A percentile compares a stretch with the other conserved stretches of the same genome.
Conservation (phyloP, 176 grass and related monocot genomes). For the Pharus latifolius region DNA sequence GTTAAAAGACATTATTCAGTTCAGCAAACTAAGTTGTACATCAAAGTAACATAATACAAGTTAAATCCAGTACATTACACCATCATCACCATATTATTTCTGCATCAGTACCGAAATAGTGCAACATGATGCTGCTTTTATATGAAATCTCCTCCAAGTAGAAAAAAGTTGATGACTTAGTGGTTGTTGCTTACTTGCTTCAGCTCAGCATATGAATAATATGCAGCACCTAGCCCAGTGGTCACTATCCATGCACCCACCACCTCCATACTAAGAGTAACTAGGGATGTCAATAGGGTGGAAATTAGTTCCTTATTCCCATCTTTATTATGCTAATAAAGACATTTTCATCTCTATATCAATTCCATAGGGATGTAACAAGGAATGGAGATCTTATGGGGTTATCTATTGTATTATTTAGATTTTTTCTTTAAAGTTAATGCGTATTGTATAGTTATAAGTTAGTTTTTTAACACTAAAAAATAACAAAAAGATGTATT, state of each 20-base stretch:
- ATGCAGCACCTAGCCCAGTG: conserved; percentile 1
- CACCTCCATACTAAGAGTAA: conserved; percentile 26
- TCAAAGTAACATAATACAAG: neutral
- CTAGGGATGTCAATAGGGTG: too few species aligned
- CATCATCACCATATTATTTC: neutral
- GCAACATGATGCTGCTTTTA: conserved; percentile 8
- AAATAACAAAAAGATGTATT: neutral
- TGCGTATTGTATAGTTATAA: too few species aligned
- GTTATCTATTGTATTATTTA: too few species aligned
- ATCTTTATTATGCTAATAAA: too few species aligned
- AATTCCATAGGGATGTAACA: too few species aligned
- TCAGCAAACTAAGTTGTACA: neutral
- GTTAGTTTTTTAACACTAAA: too few species aligned
- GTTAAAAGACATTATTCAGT: neutral
- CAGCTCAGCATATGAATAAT: conserved; percentile 22
- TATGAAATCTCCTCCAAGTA: conserved; percentile 3
- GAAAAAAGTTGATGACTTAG: conserved; percentile 18
- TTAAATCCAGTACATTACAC: neutral
- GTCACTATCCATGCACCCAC: conserved; percentile 50
- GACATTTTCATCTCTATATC: too few species aligned
- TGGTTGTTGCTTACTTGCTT: conserved; percentile 15
- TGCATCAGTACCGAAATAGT: neutral
- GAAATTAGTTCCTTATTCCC: too few species aligned
- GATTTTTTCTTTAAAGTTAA: too few species aligned
- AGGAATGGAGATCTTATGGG: too few species aligned